A percentile compares a stretch with the other conserved stretches of the same genome.
Evolutionary conservation across 1,284 basidiomycete genomes (phyloP).

Genomic region (Coniophora puteana): DNA sequence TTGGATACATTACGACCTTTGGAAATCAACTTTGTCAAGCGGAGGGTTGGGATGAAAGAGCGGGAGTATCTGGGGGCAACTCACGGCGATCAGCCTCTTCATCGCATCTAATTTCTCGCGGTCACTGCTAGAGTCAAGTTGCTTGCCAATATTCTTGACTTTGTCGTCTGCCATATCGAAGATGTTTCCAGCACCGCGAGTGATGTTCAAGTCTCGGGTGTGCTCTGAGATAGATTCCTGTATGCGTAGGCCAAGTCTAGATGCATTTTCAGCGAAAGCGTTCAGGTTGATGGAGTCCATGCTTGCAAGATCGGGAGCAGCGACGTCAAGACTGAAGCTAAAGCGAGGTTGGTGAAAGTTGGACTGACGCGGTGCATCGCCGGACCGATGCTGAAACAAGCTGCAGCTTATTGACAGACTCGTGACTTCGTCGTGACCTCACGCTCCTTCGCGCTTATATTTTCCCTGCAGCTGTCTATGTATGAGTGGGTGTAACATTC

Average conservation of each 20-base stretch:
- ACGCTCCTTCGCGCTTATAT: no score
- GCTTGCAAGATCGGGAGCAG: slow-evolving; percentile 5
- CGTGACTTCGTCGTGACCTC: not conserved
- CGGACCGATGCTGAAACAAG: no score
- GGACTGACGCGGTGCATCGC: no score
- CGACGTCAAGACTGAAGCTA: slow-evolving; percentile 1
- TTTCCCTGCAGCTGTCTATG: no score
- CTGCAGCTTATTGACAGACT: no score
- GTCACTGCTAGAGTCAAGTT: slow-evolving; percentile 85
- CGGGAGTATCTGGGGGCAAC: slow-evolving; percentile 22
- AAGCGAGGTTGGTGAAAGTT: not conserved
- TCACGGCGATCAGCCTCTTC: slow-evolving; percentile 88
- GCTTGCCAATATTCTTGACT: slow-evolving; percentile 72
- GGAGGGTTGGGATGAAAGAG: slow-evolving; percentile 7
- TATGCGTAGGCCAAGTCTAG: slow-evolving; percentile 72
- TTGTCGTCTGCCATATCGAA: slow-evolving; percentile 75
- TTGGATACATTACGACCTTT: slow-evolving; percentile 90
- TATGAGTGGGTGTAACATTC: no score
- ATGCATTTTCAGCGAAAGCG: slow-evolving; percentile 74
- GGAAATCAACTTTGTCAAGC: slow-evolving; percentile 72
- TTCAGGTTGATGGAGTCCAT: slow-evolving; percentile 54
- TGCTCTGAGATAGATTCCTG: slow-evolving; percentile 78
- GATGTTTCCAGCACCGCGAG: slow-evolving; percentile 48
- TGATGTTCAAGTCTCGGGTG: slow-evolving; percentile 65
- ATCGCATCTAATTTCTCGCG: slow-evolving; percentile 90